These are phyloP conservation scores for Tricholoma saponaceum DNA, from an alignment of 768 basidiomycete species.

Conservation along the genomic window DNA sequence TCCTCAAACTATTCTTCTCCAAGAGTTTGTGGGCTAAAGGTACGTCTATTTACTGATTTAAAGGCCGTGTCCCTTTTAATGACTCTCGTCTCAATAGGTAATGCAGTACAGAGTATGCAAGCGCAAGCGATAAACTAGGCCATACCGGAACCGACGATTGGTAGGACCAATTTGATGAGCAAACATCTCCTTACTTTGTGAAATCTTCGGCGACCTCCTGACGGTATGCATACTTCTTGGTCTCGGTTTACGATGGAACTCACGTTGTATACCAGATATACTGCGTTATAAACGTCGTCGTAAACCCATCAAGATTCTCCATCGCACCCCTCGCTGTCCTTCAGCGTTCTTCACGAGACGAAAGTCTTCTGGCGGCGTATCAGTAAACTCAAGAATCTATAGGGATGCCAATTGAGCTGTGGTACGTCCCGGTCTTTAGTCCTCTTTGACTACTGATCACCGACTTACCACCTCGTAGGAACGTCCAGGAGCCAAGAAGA, in stretches of 20 bases:
- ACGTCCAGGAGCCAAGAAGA: slow-evolving; percentile 43
- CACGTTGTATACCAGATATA: slow-evolving; percentile 24
- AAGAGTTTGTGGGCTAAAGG: slow-evolving; percentile 26
- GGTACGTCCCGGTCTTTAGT: slow-evolving; percentile 9
- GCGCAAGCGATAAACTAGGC: slow-evolving; percentile 18
- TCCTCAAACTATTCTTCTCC: slow-evolving; percentile 15
- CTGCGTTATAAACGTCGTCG: slow-evolving; percentile 25
- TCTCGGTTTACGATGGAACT: neutral
- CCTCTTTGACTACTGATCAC: no score
- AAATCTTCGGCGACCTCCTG: slow-evolving; percentile 24
- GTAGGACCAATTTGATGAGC: slow-evolving; percentile 11
- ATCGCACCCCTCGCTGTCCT: slow-evolving; percentile 36
- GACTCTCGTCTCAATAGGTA: slow-evolving; percentile 7
- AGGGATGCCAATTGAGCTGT: slow-evolving; percentile 27
- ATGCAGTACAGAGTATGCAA: slow-evolving; percentile 26
- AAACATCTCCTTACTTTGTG: slow-evolving; percentile 9
- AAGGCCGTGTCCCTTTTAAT: neutral
- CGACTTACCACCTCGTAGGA: slow-evolving; percentile 22
- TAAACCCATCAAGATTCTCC: slow-evolving; percentile 31
- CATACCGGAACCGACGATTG: slow-evolving; percentile 19
- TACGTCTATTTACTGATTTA: slow-evolving; percentile 7
- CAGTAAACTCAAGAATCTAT: slow-evolving; percentile 28
- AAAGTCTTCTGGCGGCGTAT: slow-evolving; percentile 21
- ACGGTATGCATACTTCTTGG: slow-evolving; percentile 18
- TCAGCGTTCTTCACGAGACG: slow-evolving; percentile 27